Evolutionary conservation across 2,329 filamentous ascomycete species (phyloP).

Genomic region (Stachybotrys chlorohalonatus): DNA sequence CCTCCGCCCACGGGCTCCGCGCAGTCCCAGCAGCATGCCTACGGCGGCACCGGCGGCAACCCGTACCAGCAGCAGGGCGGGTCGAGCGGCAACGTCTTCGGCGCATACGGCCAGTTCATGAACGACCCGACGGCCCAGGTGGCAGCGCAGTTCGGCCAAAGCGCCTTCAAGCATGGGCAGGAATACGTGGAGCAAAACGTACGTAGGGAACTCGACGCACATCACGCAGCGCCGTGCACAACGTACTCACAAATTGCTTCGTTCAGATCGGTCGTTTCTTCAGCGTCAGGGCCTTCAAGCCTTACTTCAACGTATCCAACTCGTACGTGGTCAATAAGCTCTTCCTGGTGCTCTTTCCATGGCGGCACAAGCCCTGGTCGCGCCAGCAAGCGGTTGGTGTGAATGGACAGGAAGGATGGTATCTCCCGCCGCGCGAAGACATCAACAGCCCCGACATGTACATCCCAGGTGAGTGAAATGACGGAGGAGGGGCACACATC

Average conservation of each 20-base stretch:
- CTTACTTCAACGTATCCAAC: conserved; percentile 99
- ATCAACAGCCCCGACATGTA: conserved; percentile 99
- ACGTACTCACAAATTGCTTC: conserved; percentile 6
- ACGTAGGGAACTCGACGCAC: conserved; percentile 19
- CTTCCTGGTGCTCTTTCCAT: conserved; percentile 88
- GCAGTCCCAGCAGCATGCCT: conserved; percentile 54
- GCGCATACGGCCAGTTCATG: conserved; percentile 85
- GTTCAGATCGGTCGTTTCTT: conserved; percentile 60
- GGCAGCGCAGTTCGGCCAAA: conserved; percentile 88
- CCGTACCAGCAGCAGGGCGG: conserved; percentile 61
- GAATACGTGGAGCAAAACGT: conserved; percentile 96
- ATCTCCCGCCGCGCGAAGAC: conserved; percentile 87
- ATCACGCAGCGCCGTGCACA: neutral
- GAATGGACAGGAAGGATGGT: conserved; percentile 64
- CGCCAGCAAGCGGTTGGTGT: conserved; percentile 72
- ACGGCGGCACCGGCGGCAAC: conserved; percentile 58
- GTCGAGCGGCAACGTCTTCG: conserved; percentile 46
- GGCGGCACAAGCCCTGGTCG: conserved; percentile 96
- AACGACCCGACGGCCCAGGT: conserved; percentile 93
- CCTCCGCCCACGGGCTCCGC: conserved; percentile 68
- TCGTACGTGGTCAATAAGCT: conserved; percentile 92
- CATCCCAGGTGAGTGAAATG: conserved; percentile 55
- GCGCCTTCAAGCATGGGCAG: conserved; percentile 81
- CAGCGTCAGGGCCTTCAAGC: conserved; percentile 87
- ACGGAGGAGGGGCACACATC: neutral